Conservation (phyloP, 306 rosid genomes). For the Begonia masoniana region DNA sequence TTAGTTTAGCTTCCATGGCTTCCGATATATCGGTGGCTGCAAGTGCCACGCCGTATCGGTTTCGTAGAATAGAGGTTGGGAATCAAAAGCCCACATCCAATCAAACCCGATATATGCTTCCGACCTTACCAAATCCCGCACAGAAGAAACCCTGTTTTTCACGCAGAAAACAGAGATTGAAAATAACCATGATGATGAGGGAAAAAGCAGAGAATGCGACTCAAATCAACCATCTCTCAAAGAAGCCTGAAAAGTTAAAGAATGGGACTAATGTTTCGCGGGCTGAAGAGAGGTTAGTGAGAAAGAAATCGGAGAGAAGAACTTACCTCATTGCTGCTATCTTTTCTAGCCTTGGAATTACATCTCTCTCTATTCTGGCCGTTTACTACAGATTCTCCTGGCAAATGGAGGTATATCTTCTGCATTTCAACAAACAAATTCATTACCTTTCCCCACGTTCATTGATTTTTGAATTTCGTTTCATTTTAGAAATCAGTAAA, state of each 20-base stretch:
- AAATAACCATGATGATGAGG: not conserved
- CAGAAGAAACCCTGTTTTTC: not conserved
- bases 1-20: slow-evolving; percentile 14
- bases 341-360: slow-evolving; percentile 61
- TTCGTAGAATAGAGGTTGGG: not conserved
- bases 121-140: not conserved
- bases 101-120: slow-evolving; percentile 1
- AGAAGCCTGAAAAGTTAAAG: slow-evolving; percentile 1
- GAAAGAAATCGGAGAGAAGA: slow-evolving; percentile 43
- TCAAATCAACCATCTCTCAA: not conserved
- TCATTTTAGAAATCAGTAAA: not conserved
- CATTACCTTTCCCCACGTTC: not conserved
- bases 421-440: not conserved
- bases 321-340: slow-evolving; percentile 63
- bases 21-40: slow-evolving; percentile 14
- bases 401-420: slow-evolving; percentile 55
- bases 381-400: slow-evolving; percentile 69
- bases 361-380: slow-evolving; percentile 54
- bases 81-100: slow-evolving; percentile 6
- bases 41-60: slow-evolving; percentile 6
- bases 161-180: slow-evolving; percentile 11
- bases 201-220: slow-evolving; percentile 12
- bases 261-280: not conserved
- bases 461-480: not conserved
- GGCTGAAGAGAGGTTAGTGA: slow-evolving; percentile 30